These are phyloP conservation scores for Fusarium sp. DNA, from an alignment of 2,329 filamentous ascomycete genomes.

Conservation along the genomic window DNA sequence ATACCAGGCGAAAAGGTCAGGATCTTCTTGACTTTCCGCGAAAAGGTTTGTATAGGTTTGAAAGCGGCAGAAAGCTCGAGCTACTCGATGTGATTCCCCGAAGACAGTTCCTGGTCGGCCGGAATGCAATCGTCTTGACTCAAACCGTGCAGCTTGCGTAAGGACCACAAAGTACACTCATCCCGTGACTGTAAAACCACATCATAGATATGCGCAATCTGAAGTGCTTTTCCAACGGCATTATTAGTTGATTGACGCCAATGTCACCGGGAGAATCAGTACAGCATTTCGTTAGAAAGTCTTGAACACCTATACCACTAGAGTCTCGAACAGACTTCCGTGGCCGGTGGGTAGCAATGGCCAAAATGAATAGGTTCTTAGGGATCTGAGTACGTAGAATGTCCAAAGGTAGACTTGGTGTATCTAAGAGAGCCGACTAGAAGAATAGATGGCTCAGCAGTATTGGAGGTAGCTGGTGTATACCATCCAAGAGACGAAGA, in stretches of 20 bases:
- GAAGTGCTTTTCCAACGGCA: conserved; percentile 32
- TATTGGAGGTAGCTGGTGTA: conserved; percentile 32
- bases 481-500: conserved; percentile 28
- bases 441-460: conserved; percentile 41
- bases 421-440: conserved; percentile 37
- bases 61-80: conserved; percentile 40
- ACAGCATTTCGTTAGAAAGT: conserved; percentile 34
- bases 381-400: conserved; percentile 37
- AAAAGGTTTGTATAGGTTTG: conserved; percentile 43
- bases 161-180: conserved; percentile 18
- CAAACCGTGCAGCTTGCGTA: conserved; percentile 34
- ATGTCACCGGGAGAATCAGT: conserved; percentile 13
- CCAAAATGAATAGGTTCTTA: conserved; percentile 25
- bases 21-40: conserved; percentile 1
- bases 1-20: conserved; percentile 5
- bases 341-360: conserved; percentile 33
- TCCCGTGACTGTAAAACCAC: conserved; percentile 14
- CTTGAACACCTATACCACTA: conserved; percentile 5
- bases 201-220: conserved; percentile 30
- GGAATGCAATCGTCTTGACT: conserved; percentile 11
- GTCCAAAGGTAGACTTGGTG: conserved; percentile 33
- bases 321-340: conserved; percentile 18
- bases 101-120: conserved; percentile 7
- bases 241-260: conserved; percentile 12
- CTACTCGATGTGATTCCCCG: conserved; percentile 30